Evolutionary conservation across 495 filamentous ascomycete genomes (phyloP).

Genomic region (Rhizodiscina lignyota): DNA sequence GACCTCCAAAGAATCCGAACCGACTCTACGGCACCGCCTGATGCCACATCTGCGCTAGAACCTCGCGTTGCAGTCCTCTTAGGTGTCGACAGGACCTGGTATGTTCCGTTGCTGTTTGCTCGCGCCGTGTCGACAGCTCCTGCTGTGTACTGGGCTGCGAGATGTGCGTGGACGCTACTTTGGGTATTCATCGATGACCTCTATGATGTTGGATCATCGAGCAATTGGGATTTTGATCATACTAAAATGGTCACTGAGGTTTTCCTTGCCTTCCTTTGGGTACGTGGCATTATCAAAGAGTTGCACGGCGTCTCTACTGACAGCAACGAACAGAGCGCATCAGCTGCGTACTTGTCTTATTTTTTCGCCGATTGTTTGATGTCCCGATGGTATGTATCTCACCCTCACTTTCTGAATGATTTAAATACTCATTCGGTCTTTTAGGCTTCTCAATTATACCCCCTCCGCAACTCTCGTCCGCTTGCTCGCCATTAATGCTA

Average conservation of each 20-base stretch:
- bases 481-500: constrained; percentile 58
- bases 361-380: constrained; percentile 87
- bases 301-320: background rate
- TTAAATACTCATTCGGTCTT: background rate
- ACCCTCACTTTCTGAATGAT: background rate
- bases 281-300: constrained; percentile 26
- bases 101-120: constrained; percentile 43
- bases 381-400: constrained; percentile 57
- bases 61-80: constrained; percentile 49
- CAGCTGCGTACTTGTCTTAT: constrained; percentile 73
- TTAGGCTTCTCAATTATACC: constrained; percentile 74
- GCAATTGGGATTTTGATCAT: background rate
- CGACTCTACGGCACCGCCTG: too few species aligned
- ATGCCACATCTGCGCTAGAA: constrained; percentile 25
- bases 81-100: constrained; percentile 44
- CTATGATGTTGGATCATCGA: too few species aligned
- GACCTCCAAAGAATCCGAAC: too few species aligned
- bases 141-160: constrained; percentile 44
- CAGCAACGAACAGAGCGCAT: constrained; percentile 59
- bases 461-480: constrained; percentile 67
- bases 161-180: constrained; percentile 29
- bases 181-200: too few species aligned
- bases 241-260: constrained; percentile 51
- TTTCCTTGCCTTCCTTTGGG: constrained; percentile 68
- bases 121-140: constrained; percentile 43